phyloP scores from a whole-genome alignment of 2,329 filamentous ascomycete species.

The Didymella glomerata region DNA sequence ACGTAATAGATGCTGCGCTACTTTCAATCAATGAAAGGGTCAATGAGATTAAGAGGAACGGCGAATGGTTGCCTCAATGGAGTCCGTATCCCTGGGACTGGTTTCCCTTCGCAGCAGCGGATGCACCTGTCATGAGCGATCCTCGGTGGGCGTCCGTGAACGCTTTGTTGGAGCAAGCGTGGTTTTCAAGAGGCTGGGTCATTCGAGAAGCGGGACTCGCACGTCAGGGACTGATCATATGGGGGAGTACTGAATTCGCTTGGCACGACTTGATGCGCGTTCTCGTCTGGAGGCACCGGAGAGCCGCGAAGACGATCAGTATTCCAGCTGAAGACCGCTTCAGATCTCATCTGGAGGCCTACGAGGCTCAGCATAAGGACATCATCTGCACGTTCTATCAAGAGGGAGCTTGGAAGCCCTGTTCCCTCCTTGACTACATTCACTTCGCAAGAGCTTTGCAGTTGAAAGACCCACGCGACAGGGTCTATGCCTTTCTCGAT shows the following conservation, averaged over 20 bases:
- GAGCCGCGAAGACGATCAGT: conserved; percentile 2
- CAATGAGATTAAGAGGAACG: background rate
- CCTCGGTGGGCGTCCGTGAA: background rate
- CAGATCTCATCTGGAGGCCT: conserved; percentile 9
- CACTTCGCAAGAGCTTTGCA: conserved; percentile 18
- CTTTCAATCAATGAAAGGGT: background rate
- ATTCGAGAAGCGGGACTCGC: background rate
- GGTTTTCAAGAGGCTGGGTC: background rate
- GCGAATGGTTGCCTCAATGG: background rate
- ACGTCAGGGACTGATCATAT: conserved; percentile 11
- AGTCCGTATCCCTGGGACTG: background rate
- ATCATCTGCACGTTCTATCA: conserved; percentile 10
- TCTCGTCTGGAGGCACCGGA: conserved; percentile 12
- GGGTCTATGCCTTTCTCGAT: conserved; percentile 25
- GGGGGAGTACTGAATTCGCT: conserved; percentile 11
- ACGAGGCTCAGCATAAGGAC: conserved; percentile 5
- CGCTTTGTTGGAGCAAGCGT: background rate
- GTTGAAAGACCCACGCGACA: conserved; percentile 18
- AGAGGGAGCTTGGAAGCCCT: conserved; percentile 7
- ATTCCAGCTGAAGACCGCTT: conserved; percentile 12
- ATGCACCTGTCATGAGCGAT: background rate
- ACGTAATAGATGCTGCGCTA: conserved; percentile 5
- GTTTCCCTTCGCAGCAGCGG: background rate
- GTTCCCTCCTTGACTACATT: conserved; percentile 11
- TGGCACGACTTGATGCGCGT: conserved; percentile 12